These are phyloP conservation scores for Lactarius psammicola DNA, from an alignment of 768 basidiomycete genomes.

Conservation along the genomic window DNA sequence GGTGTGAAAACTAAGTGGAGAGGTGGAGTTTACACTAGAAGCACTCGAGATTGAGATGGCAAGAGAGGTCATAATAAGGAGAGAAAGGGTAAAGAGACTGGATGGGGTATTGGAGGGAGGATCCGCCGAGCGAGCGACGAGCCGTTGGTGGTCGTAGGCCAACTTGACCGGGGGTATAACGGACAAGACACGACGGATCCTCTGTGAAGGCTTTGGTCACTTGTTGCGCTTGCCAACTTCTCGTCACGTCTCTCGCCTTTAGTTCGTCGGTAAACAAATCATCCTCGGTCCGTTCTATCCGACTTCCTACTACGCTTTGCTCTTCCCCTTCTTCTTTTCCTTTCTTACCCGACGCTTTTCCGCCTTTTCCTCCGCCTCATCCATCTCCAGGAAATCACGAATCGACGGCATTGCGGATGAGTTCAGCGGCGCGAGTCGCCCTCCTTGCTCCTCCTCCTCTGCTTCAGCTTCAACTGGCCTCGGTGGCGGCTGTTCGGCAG, in stretches of 20 bases:
- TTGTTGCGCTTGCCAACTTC: background rate
- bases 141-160: slow-evolving; percentile 41
- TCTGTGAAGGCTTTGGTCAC: slow-evolving; percentile 23
- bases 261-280: background rate
- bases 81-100: slow-evolving; percentile 28
- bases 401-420: slow-evolving; percentile 85
- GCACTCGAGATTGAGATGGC: slow-evolving; percentile 19
- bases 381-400: slow-evolving; percentile 75
- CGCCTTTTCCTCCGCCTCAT: slow-evolving; percentile 59
- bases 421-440: slow-evolving; percentile 68
- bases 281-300: background rate
- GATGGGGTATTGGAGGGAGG: slow-evolving; percentile 37
- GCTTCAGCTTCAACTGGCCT: slow-evolving; percentile 42
- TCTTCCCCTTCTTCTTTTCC: slow-evolving; percentile 62
- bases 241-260: background rate
- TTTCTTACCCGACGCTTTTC: slow-evolving; percentile 73
- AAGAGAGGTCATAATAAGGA: slow-evolving; percentile 28
- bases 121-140: slow-evolving; percentile 54
- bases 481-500: slow-evolving; percentile 25
- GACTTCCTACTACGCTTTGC: slow-evolving; percentile 26
- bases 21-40: slow-evolving; percentile 30
- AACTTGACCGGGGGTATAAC: slow-evolving; percentile 45
- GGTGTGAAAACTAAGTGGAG: slow-evolving; percentile 33
- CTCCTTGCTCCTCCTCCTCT: slow-evolving; percentile 45
- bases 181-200: slow-evolving; percentile 54